Conservation (phyloP, 371 early-diverging fungal genomes). For the Chytridium lagenaria region DNA sequence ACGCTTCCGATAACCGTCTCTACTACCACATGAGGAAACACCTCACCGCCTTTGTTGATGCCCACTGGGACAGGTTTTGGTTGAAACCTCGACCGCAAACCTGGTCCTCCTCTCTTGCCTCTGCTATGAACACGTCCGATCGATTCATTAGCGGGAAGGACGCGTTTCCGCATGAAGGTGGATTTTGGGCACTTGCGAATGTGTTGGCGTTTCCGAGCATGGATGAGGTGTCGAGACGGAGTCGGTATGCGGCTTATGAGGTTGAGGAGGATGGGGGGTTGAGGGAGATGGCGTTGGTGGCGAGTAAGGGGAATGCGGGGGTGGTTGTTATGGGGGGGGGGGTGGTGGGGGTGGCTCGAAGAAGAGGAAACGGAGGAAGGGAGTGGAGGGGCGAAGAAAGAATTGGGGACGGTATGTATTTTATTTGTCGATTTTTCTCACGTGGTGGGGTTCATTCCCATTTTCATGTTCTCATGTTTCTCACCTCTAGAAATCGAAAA, state of each 20-base stretch:
- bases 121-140: constrained; percentile 46
- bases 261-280: constrained; percentile 34
- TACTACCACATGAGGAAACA: constrained; percentile 55
- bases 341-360: too few relatives aligned
- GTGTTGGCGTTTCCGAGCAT: constrained; percentile 24
- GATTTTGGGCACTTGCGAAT: constrained; percentile 36
- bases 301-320: not conserved
- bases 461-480: too few relatives aligned
- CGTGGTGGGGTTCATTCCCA: too few relatives aligned
- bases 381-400: too few relatives aligned
- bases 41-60: constrained; percentile 62
- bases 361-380: too few relatives aligned
- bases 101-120: constrained; percentile 26
- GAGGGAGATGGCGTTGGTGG: constrained; percentile 13
- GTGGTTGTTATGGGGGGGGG: too few relatives aligned
- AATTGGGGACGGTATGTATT: too few relatives aligned
- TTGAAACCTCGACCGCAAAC: constrained; percentile 51
- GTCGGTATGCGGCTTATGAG: constrained; percentile 21
- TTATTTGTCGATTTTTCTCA: too few relatives aligned
- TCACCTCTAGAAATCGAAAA: too few relatives aligned
- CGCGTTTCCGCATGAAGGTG: constrained; percentile 53
- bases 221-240: constrained; percentile 22
- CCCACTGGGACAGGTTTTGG: constrained; percentile 70
- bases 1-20: constrained; percentile 9
- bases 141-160: constrained; percentile 65